These are phyloP conservation scores for Ustilago tritici DNA, from an alignment of 1,284 basidiomycete species.

Conservation along the genomic window DNA sequence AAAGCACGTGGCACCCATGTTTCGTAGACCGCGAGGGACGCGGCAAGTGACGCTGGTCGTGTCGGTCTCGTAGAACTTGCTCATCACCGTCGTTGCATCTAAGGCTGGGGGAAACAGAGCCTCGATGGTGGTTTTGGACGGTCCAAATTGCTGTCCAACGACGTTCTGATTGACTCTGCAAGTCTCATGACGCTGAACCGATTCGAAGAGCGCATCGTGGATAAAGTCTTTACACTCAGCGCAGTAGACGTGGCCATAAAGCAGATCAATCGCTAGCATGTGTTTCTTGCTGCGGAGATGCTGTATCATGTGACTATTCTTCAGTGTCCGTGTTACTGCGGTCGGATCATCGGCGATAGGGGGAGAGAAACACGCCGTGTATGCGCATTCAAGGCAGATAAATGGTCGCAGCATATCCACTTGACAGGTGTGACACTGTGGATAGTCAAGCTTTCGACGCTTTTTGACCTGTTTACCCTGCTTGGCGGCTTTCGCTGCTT, in stretches of 20 bases:
- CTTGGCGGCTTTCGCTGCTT: slow-evolving; percentile 28
- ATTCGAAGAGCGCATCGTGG: slow-evolving; percentile 60
- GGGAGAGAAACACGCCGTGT: slow-evolving; percentile 59
- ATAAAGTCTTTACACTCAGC: slow-evolving; percentile 62
- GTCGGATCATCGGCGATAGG: slow-evolving; percentile 31
- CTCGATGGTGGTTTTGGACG: slow-evolving; percentile 22
- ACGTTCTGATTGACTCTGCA: slow-evolving; percentile 28
- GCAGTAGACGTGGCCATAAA: slow-evolving; percentile 66
- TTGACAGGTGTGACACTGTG: slow-evolving; percentile 57
- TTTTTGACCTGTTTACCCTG: slow-evolving; percentile 34
- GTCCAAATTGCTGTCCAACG: slow-evolving; percentile 32
- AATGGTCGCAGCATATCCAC: slow-evolving; percentile 62
- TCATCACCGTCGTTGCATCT: slow-evolving; percentile 10
- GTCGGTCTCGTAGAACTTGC: slow-evolving; percentile 30
- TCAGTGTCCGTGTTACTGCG: slow-evolving; percentile 13
- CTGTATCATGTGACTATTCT: slow-evolving; percentile 49
- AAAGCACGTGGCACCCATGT: slow-evolving; percentile 95
- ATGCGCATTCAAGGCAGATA: slow-evolving; percentile 65
- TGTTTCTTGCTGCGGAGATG: slow-evolving; percentile 32
- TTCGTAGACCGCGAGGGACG: slow-evolving; percentile 88
- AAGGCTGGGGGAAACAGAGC: slow-evolving; percentile 19
- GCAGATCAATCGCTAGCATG: slow-evolving; percentile 58
- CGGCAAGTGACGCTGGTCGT: slow-evolving; percentile 26
- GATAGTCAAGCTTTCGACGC: slow-evolving; percentile 57
- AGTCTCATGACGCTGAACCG: slow-evolving; percentile 39